Percentiles rank a stretch among this genome's conserved stretches.
phyloP scores from a whole-genome alignment of 2,329 filamentous ascomycete genomes.

The Sporothrix curviconia region DNA sequence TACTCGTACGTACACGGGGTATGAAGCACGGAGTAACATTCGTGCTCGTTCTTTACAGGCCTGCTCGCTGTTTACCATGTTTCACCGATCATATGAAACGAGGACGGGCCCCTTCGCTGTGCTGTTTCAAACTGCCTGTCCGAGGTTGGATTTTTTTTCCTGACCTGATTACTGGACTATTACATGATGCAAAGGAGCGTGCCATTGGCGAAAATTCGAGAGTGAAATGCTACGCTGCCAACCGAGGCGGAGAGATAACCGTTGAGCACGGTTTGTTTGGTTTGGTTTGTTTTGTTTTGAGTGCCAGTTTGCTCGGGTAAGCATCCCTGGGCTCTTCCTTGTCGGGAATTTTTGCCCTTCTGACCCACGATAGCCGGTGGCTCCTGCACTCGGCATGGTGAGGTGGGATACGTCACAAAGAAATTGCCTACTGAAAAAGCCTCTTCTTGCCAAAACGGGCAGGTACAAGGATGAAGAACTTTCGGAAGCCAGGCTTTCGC shows the following conservation, averaged over 20 bases:
- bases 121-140: constrained; percentile 3
- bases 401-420: too few species aligned
- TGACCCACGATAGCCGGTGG: background rate
- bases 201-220: background rate
- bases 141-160: background rate
- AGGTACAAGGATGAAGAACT: background rate
- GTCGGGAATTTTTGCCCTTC: background rate
- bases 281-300: background rate
- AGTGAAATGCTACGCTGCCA: background rate
- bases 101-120: background rate
- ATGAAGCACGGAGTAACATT: background rate
- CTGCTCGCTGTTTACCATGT: background rate
- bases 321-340: too few species aligned
- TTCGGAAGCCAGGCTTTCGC: background rate
- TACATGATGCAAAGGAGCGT: background rate
- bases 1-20: too few species aligned
- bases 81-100: constrained; percentile 7
- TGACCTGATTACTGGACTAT: background rate
- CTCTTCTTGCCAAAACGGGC: background rate
- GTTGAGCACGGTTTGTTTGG: background rate
- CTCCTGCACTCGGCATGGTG: background rate
- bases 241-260: background rate
- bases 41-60: background rate
- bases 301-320: too few species aligned
- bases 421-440: background rate